A percentile compares a stretch with the other conserved stretches of the same genome.
Evolutionary conservation across 2,329 filamentous ascomycete genomes (phyloP).

Genomic region (Corniculantispora saksenae): DNA sequence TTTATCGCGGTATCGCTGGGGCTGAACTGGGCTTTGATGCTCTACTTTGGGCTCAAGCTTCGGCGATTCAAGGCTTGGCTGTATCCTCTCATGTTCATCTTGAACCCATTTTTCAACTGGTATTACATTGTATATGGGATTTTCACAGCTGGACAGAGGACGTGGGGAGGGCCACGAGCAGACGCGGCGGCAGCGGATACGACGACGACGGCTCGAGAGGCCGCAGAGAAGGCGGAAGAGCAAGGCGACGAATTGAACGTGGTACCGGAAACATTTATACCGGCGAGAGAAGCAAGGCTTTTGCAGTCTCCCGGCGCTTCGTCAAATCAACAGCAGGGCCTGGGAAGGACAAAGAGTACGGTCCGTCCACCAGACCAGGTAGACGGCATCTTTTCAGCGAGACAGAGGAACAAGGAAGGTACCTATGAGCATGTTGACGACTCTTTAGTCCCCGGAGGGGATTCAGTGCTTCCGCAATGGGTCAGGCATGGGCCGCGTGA

Average conservation of each 20-base stretch:
- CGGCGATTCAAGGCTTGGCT: slow-evolving; percentile 91
- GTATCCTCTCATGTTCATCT: slow-evolving; percentile 91
- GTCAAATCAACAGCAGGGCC: slow-evolving; percentile 30
- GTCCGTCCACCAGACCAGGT: slow-evolving; percentile 74
- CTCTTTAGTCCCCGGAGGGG: slow-evolving; percentile 36
- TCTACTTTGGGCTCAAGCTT: slow-evolving; percentile 89
- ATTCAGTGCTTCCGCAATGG: slow-evolving; percentile 29
- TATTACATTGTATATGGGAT: slow-evolving; percentile 97
- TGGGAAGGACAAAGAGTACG: slow-evolving; percentile 54
- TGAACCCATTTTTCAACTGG: slow-evolving; percentile 98
- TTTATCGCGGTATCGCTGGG: slow-evolving; percentile 93
- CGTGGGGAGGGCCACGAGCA: slow-evolving; percentile 91
- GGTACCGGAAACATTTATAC: slow-evolving; percentile 80
- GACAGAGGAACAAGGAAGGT: slow-evolving; percentile 66
- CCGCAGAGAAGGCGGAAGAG: slow-evolving; percentile 77
- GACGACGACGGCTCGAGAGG: slow-evolving; percentile 75
- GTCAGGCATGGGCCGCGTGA: slow-evolving; percentile 38
- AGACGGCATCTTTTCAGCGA: slow-evolving; percentile 76
- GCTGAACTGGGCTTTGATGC: slow-evolving; percentile 91
- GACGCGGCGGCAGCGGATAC: slow-evolving; percentile 81
- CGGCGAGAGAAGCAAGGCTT: slow-evolving; percentile 52
- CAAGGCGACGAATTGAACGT: slow-evolving; percentile 87
- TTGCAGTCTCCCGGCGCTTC: slow-evolving; percentile 26
- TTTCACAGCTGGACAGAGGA: slow-evolving; percentile 89
- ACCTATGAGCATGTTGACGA: slow-evolving; percentile 72